Evolutionary conservation across 2,329 filamentous ascomycete species (phyloP).

Genomic region (Aphanocladium album): DNA sequence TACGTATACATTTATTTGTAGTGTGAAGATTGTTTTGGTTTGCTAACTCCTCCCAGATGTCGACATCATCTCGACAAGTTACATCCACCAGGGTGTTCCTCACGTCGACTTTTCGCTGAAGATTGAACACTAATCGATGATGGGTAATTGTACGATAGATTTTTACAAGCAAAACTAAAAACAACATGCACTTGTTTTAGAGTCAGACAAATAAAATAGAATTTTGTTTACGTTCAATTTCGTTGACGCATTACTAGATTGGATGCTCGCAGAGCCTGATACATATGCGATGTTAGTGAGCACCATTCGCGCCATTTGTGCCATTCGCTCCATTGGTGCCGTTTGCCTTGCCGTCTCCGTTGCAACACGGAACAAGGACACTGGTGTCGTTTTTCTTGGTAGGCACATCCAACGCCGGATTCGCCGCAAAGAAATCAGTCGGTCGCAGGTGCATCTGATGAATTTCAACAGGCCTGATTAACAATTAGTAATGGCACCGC

Average conservation of each 20-base stretch:
- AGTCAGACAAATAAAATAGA: too few relatives aligned
- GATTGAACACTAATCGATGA: slow-evolving; percentile 47
- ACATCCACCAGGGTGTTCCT: slow-evolving; percentile 90
- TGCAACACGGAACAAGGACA: slow-evolving; percentile 35
- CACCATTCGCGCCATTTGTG: too few relatives aligned
- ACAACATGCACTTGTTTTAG: background rate
- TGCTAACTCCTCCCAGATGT: slow-evolving; percentile 53
- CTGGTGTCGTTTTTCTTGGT: slow-evolving; percentile 32
- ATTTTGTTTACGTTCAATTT: too few relatives aligned
- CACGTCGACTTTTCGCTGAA: slow-evolving; percentile 97
- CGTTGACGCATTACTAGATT: background rate
- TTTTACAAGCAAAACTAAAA: background rate
- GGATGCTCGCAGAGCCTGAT: background rate
- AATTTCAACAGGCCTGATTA: slow-evolving; percentile 42
- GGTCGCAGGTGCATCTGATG: slow-evolving; percentile 42
- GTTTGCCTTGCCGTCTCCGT: slow-evolving; percentile 6
- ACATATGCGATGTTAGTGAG: too few relatives aligned
- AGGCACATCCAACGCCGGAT: slow-evolving; percentile 41
- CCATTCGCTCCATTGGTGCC: slow-evolving; percentile 8
- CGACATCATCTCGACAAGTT: slow-evolving; percentile 93
- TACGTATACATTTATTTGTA: slow-evolving; percentile 33
- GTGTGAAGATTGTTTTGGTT: background rate
- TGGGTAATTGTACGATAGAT: slow-evolving; percentile 13
- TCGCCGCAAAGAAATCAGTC: slow-evolving; percentile 41
- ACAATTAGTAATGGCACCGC: background rate